phyloP scores from a whole-genome alignment of 179 eudicot genomes.

The Heliamphora pulchella region DNA sequence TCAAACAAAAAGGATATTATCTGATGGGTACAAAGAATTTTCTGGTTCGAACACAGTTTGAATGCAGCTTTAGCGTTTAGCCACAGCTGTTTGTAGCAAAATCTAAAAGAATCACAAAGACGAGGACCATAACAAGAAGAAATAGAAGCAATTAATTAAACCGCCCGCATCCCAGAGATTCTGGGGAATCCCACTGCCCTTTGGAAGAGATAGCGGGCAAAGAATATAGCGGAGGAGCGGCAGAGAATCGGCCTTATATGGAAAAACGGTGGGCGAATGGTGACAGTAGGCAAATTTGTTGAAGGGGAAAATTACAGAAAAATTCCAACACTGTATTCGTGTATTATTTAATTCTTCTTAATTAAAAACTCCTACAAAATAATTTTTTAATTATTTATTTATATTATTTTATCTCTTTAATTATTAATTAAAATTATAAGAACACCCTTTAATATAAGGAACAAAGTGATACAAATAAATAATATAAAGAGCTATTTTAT shows the following conservation, averaged over 20 bases:
- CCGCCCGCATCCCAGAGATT: constrained; percentile 18
- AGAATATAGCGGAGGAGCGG: not conserved
- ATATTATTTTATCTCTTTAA: too few species aligned
- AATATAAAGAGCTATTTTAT: too few species aligned
- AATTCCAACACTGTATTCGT: too few species aligned
- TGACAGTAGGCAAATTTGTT: too few species aligned
- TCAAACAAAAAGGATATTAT: constrained; percentile 9
- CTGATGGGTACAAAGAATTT: not conserved
- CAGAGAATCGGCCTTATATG: not conserved
- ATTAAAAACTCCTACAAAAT: too few species aligned
- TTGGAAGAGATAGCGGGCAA: constrained; percentile 12
- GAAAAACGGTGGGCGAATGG: too few species aligned
- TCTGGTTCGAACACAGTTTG: not conserved
- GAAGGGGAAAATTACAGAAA: too few species aligned
- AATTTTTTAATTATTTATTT: too few species aligned
- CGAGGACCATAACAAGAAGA: not conserved
- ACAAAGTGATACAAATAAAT: too few species aligned
- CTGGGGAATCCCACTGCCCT: constrained; percentile 1
- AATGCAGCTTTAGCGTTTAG: not conserved
- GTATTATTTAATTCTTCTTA: too few species aligned
- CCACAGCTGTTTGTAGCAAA: not conserved
- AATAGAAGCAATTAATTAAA: not conserved
- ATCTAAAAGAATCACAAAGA: not conserved
- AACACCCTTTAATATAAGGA: too few species aligned
- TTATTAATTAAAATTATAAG: too few species aligned